Conservation (phyloP, 129 eudicot genomes). For the Flaveria robusta region DNA sequence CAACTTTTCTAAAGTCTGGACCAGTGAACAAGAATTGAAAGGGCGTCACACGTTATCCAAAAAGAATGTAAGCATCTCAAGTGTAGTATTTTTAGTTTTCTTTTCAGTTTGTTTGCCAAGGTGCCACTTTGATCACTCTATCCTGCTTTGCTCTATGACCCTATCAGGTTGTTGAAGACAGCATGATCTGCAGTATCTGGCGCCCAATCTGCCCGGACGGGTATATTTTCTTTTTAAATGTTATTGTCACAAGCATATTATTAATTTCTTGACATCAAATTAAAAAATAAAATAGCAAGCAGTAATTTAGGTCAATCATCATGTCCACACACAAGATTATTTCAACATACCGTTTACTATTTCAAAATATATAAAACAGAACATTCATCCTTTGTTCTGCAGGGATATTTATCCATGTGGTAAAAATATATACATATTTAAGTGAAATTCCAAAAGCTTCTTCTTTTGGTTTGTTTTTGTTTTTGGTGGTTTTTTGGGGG, state of each 20-base stretch:
- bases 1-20: slow-evolving; percentile 80
- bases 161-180: slow-evolving; percentile 58
- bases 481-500: too few species aligned
- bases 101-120: slow-evolving; percentile 4
- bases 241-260: slow-evolving; percentile 9
- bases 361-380: neutral
- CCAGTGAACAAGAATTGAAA: slow-evolving; percentile 74
- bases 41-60: slow-evolving; percentile 62
- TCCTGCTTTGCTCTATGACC: slow-evolving; percentile 28
- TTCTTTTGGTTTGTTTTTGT: too few species aligned
- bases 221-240: slow-evolving; percentile 39
- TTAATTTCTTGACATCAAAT: neutral
- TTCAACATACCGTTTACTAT: neutral
- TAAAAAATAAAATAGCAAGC: neutral
- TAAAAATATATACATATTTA: slow-evolving; percentile 5
- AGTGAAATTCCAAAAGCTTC: slow-evolving; percentile 7
- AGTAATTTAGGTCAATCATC: neutral
- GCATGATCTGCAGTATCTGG: slow-evolving; percentile 81
- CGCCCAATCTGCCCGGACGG: slow-evolving; percentile 93
- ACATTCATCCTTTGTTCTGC: neutral
- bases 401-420: neutral
- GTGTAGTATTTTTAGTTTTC: neutral
- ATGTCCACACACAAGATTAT: neutral
- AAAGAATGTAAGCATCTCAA: slow-evolving; percentile 56
- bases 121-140: slow-evolving; percentile 8